Evolutionary conservation across 2,329 filamentous ascomycete species (phyloP), one percentile per base, ranked within the genome.

Genomic region (Colletotrichum aenigma): DNA sequence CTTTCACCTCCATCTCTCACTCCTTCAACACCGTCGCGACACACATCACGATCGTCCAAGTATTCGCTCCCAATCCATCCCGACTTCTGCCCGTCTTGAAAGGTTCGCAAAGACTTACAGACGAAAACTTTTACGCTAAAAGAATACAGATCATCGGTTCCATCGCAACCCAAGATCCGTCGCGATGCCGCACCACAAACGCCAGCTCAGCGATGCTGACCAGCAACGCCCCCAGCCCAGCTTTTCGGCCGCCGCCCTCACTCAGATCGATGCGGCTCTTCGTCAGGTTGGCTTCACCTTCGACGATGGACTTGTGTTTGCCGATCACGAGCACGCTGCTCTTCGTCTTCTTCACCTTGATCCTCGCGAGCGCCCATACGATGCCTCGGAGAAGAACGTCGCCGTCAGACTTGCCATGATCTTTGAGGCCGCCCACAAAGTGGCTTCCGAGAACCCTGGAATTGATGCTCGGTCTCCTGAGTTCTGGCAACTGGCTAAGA

Each of bases 141-240:
- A 6, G 10, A 43, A n/a, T 10, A 18, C 8, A 43, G 38, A n/a
- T 0, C 1, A 18, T n/a, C 1, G 18, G 0, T 43, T 43, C n/a
- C 38, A n/a, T 38, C 36, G 15, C 1, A 18, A 18, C 0, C 15
- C 15, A 43, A 43, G 38, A n/a, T 8, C 38, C 18, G 38, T n/a
- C 38, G 1, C 7, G 38, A 43, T 43, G 38, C 1, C 38, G 16
- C 0, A n/a, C 0, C 38, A 43, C 38, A n/a, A 43, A 9, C 38
- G 38, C 4, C 7, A 43, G 8, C 38, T 1, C 38, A n/a, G 38
- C 38, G 18, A 43, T 1, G 38, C 12, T 43, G 18, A 9, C 16
- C 16, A 43, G 4, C 38, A 16, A 1, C 16, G 38, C 38, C 8
- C 2, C 38, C 38, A 3, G 18, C 38, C 38, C 4, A 43, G 18